These are phyloP conservation scores for Globisporangium echinulatum DNA, from an alignment of 352 stramenopile species.

Conservation along the genomic window DNA sequence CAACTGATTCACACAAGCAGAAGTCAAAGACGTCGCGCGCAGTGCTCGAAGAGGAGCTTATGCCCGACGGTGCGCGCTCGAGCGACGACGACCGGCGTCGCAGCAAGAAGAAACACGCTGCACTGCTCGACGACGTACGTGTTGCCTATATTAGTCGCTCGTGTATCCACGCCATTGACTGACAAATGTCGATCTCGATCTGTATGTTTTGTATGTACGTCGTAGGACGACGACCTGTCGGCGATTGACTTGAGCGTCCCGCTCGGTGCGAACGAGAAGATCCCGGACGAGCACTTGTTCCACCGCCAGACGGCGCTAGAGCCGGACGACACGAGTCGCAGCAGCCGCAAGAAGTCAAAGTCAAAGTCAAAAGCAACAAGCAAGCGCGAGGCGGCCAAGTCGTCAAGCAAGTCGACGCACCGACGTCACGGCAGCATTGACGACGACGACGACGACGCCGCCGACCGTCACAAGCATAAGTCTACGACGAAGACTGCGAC, in stretches of 20 bases:
- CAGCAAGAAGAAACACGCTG: constrained; percentile 38
- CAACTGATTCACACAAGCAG: constrained; percentile 5
- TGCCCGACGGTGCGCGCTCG: constrained; percentile 65
- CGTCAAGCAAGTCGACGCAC: neutral
- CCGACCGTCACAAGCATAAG: neutral
- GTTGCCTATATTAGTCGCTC: too few species aligned
- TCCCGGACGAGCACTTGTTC: constrained; percentile 78
- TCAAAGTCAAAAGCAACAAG: neutral
- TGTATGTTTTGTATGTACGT: neutral
- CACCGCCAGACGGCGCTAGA: constrained; percentile 44
- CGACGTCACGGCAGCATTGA: neutral
- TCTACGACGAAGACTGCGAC: too few species aligned
- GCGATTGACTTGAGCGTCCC: constrained; percentile 74
- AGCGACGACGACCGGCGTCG: constrained; percentile 64
- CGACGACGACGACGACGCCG: neutral
- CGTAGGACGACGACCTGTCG: constrained; percentile 60
- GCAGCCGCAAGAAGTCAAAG: neutral
- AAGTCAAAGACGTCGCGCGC: constrained; percentile 42
- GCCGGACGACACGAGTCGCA: constrained; percentile 11
- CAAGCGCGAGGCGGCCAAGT: neutral
- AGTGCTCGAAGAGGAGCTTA: constrained; percentile 68
- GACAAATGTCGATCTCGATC: neutral
- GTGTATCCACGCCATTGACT: neutral
- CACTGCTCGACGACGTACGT: constrained; percentile 30
- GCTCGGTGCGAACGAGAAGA: constrained; percentile 67